Percentiles rank a stretch among this genome's conserved stretches.
Evolutionary conservation across 345 rosid genomes (phyloP).

Genomic region (Iberis pinnata): DNA sequence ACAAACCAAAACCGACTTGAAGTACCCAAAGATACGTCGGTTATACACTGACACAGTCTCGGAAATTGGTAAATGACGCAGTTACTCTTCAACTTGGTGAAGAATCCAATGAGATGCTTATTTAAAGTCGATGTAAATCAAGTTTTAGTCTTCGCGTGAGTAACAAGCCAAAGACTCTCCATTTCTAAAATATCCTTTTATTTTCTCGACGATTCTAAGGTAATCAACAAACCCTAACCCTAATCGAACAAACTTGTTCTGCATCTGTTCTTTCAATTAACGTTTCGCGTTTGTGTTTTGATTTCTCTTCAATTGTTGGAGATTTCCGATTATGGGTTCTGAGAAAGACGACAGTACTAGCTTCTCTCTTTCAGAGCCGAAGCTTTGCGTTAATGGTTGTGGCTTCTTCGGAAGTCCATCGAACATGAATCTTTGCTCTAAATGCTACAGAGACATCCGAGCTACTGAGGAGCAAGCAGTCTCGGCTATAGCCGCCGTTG

Average conservation of each 20-base stretch:
- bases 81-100: constrained; percentile 3
- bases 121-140: too few relatives aligned
- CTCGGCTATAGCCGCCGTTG: constrained; percentile 54
- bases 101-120: background rate
- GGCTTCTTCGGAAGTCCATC: constrained; percentile 68
- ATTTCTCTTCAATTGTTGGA: background rate
- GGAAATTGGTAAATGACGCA: constrained; percentile 9
- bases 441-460: constrained; percentile 59
- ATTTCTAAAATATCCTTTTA: background rate
- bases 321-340: constrained; percentile 48
- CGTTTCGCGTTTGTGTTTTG: background rate
- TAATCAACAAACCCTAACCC: constrained; percentile 4
- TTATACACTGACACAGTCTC: background rate
- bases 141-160: constrained; percentile 21
- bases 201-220: constrained; percentile 4
- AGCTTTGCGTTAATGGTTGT: constrained; percentile 72
- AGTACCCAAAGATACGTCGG: background rate
- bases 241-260: background rate
- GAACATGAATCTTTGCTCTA: constrained; percentile 80
- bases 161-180: constrained; percentile 17
- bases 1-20: too few relatives aligned
- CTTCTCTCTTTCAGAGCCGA: constrained; percentile 51
- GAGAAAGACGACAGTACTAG: constrained; percentile 72
- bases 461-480: constrained; percentile 49
- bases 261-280: constrained; percentile 12